A percentile compares a stretch with the other conserved stretches of the same genome.
Evolutionary conservation across 2,329 filamentous ascomycete genomes (phyloP).

Genomic region (Penicillium sp.): DNA sequence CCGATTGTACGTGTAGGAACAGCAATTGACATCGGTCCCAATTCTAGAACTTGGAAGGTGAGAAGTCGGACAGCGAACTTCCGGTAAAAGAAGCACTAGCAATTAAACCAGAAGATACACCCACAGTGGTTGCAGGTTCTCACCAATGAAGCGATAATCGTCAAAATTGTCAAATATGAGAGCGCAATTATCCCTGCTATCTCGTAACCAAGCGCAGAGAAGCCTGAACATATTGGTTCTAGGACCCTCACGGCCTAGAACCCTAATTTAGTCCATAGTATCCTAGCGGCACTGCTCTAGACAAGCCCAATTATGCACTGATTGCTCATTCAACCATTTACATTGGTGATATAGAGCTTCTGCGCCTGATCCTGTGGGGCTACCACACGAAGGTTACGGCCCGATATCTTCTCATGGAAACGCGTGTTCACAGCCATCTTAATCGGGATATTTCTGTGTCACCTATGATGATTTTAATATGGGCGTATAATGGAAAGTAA

Average conservation of each 20-base stretch:
- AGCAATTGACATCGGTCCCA: background rate
- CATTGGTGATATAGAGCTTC: background rate
- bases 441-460: background rate
- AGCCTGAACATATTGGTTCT: background rate
- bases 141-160: background rate
- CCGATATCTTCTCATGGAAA: background rate
- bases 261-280: too few species aligned
- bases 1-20: too few species aligned
- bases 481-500: background rate
- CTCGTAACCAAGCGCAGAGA: background rate
- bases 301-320: background rate
- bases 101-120: background rate
- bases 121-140: background rate
- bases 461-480: background rate
- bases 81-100: background rate
- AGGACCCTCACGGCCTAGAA: background rate
- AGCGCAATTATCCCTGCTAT: background rate
- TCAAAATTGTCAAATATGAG: background rate
- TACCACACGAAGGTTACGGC: background rate
- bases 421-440: background rate
- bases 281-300: background rate
- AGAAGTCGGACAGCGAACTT: background rate
- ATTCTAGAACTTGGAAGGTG: too few species aligned
- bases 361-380: background rate
- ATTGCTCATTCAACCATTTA: background rate